A percentile compares a stretch with the other conserved stretches of the same genome.
These are phyloP conservation scores for Russula griseocarnosa DNA, from an alignment of 768 basidiomycete species.

Conservation along the genomic window DNA sequence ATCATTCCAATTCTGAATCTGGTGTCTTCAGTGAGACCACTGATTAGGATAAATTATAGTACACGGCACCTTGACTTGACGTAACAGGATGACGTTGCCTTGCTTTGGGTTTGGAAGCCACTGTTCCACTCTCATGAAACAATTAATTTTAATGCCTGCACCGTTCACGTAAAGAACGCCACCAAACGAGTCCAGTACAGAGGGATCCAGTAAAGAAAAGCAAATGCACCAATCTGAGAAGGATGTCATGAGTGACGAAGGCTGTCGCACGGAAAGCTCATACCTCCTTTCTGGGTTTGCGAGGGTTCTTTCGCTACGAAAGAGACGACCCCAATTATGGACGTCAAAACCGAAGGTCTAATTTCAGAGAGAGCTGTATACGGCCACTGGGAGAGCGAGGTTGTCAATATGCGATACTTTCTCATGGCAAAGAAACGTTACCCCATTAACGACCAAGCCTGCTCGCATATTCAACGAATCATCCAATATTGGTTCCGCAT, in stretches of 20 bases:
- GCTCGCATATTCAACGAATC: slow-evolving; percentile 14
- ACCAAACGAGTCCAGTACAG: slow-evolving; percentile 37
- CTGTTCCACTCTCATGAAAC: slow-evolving; percentile 47
- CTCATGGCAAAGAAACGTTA: background rate
- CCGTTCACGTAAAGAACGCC: slow-evolving; percentile 30
- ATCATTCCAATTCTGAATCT: slow-evolving; percentile 13
- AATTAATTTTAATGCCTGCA: slow-evolving; percentile 37
- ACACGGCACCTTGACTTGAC: slow-evolving; percentile 44
- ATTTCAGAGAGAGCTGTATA: slow-evolving; percentile 18
- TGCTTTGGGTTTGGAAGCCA: slow-evolving; percentile 49
- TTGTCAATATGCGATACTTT: background rate
- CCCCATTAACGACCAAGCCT: slow-evolving; percentile 17
- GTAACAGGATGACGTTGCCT: slow-evolving; percentile 53
- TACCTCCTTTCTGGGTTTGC: slow-evolving; percentile 33
- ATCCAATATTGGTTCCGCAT: background rate
- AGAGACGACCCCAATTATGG: slow-evolving; percentile 36
- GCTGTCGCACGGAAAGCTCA: slow-evolving; percentile 18
- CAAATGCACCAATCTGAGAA: slow-evolving; percentile 45
- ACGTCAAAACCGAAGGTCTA: slow-evolving; percentile 25
- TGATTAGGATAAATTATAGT: background rate
- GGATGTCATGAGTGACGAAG: slow-evolving; percentile 2
- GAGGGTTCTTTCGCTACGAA: slow-evolving; percentile 18
- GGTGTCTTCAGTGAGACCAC: slow-evolving; percentile 7
- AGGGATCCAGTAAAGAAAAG: slow-evolving; percentile 52
- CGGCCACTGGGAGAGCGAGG: slow-evolving; percentile 5